Percentiles rank a stretch among this genome's conserved stretches.
Evolutionary conservation across 2,329 filamentous ascomycete species (phyloP).

Genomic region (Leptographium lundbergii): DNA sequence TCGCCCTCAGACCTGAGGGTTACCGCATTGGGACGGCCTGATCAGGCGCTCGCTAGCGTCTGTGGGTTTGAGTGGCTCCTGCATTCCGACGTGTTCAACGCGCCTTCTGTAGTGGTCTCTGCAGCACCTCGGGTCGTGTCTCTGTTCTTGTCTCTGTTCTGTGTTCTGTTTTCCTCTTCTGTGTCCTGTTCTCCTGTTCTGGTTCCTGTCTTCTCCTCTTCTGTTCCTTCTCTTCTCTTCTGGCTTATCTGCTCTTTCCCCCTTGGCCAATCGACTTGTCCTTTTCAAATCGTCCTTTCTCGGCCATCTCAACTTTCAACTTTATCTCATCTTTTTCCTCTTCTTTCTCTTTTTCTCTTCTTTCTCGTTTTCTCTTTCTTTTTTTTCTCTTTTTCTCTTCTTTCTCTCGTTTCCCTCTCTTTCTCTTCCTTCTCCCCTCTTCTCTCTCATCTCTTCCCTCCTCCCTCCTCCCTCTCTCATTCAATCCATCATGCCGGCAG

Average conservation of each 20-base stretch:
- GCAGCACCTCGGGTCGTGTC: no score
- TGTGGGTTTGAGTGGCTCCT: no score
- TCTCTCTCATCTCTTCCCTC: background rate
- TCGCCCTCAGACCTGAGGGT: no score
- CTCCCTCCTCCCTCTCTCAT: background rate
- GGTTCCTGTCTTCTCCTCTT: background rate
- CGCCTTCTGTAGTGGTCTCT: no score
- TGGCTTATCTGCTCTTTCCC: background rate
- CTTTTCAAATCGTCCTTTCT: no score
- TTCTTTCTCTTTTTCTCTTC: background rate
- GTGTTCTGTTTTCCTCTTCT: background rate
- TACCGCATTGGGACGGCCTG: no score
- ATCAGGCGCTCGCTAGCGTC: no score
- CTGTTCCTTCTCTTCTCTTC: no score
- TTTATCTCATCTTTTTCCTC: background rate
- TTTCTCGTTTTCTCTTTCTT: background rate
- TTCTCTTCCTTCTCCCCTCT: background rate
- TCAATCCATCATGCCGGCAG: slow-evolving; percentile 6
- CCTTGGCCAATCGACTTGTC: background rate
- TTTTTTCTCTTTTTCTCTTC: background rate
- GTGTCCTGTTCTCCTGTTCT: background rate
- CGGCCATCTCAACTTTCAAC: background rate
- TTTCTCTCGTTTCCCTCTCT: no score
- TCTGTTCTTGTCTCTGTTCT: background rate
- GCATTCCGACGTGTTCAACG: no score